Evolutionary conservation across 345 rosid genomes (phyloP).

Genomic region (Streptanthus diversifolius): DNA sequence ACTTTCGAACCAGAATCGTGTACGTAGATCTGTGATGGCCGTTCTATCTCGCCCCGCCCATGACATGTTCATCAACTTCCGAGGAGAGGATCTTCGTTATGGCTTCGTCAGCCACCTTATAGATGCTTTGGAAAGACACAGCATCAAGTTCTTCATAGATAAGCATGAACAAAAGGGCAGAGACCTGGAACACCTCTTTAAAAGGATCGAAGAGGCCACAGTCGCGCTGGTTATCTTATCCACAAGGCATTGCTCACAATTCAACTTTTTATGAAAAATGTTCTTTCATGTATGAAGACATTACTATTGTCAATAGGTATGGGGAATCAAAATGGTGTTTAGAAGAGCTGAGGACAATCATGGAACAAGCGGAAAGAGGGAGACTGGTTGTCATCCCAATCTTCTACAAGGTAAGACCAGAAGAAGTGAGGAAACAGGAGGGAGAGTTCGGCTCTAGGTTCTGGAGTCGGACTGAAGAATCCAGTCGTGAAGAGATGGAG

Average conservation of each 20-base stretch:
- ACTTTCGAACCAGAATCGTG: not conserved
- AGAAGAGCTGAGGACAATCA: not conserved
- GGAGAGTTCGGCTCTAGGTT: not conserved
- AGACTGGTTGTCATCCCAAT: not conserved
- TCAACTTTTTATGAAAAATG: too few relatives aligned
- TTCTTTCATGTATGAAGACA: not conserved
- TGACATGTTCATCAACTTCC: not conserved
- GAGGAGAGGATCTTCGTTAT: not conserved
- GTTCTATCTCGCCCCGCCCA: not conserved
- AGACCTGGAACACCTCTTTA: not conserved
- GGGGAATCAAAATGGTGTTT: not conserved
- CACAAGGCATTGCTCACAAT: not conserved
- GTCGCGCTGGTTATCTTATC: not conserved
- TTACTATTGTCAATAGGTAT: not conserved
- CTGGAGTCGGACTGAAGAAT: not conserved
- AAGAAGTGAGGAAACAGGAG: not conserved
- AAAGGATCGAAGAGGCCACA: not conserved
- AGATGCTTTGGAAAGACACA: not conserved
- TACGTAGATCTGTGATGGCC: not conserved
- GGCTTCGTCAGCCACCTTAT: not conserved
- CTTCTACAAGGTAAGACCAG: not conserved
- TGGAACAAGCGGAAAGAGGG: not conserved
- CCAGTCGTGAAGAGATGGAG: not conserved
- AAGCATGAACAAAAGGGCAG: not conserved
- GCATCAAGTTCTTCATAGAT: not conserved